Base-by-base conservation (phyloP, 495 filamentous ascomycete species). In the Aspergillus asperescens region DNA sequence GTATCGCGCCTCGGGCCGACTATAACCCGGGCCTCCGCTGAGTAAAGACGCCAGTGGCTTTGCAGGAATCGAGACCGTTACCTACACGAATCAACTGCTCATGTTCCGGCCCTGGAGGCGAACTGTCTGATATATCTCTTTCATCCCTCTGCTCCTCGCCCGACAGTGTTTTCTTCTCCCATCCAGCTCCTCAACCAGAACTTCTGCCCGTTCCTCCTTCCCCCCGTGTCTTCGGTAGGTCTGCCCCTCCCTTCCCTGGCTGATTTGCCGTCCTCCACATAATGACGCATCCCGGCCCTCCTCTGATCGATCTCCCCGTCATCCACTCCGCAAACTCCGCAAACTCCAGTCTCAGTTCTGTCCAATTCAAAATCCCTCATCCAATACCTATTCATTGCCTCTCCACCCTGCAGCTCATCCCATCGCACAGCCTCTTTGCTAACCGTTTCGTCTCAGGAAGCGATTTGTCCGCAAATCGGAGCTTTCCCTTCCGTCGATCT, bases 221-320 rank as follows among this genome's bases (percentile, higher is more conserved):
- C 46, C 45, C n/a, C 24, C 13, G 18, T 28, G 3, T n/a, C 31
- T 18, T 5, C 20, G 44, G 52, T 55, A 44, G 15, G 51, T 54
- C 35, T 47, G 24, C 42, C 23, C 40, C 51, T 45, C 42, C 28
- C 34, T 34, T 31, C 24, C n/a, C 35, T 27, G 24, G 24, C 19
- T 39, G n/a, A n/a, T 50, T 18, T 18, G 24, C 52, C 32, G 48
- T 48, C 48, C 48, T 62, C 62, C 62, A 25, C 62, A 66, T 67
- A 62, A 73, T 73, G 70, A 73, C 70, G 70, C 70, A 73, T 73
- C 52, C 45, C 29, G 41, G 46, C 37, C 19, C 47, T 31, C 54
- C 32, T 57, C 55, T 48, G 27, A 25, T 28, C 39, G 15, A 13
- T 51, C 39, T 50, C 48, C 48, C 50, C 5, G 4, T 16, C 29